These are phyloP conservation scores for Dacryopinax spathularia DNA, from an alignment of 768 basidiomycete species.

Conservation along the genomic window DNA sequence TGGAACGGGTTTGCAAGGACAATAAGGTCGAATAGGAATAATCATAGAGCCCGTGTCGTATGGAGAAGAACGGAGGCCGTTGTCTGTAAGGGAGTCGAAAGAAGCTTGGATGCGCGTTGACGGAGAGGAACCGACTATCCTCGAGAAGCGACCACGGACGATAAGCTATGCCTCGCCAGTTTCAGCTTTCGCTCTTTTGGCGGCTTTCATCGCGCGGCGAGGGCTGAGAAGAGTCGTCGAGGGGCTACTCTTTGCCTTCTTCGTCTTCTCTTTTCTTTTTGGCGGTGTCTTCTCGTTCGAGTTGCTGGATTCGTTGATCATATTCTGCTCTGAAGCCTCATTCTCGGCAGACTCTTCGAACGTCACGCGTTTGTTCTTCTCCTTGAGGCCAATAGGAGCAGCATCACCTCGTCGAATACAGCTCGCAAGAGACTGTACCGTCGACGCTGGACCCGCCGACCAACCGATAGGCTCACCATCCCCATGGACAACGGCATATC, in stretches of 20 bases:
- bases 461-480: neutral
- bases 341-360: neutral
- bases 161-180: neutral
- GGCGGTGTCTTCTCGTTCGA: no score
- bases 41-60: no score
- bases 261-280: no score
- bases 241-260: neutral
- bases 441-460: neutral
- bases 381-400: neutral
- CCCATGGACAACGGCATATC: neutral
- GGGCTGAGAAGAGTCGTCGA: neutral
- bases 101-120: no score
- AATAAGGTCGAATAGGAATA: no score
- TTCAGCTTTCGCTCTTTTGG: neutral
- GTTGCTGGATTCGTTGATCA: neutral
- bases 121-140: no score
- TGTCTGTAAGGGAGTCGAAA: no score
- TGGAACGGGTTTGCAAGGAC: no score
- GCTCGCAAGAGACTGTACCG: neutral
- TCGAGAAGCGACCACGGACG: no score
- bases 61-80: no score
- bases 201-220: neutral
- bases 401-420: neutral
- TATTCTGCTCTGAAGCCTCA: neutral
- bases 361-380: neutral